Percentiles rank a stretch among this genome's conserved stretches.
These are phyloP conservation scores for Polyplosphaeria fusca DNA, from an alignment of 495 filamentous ascomycete genomes.

Conservation along the genomic window DNA sequence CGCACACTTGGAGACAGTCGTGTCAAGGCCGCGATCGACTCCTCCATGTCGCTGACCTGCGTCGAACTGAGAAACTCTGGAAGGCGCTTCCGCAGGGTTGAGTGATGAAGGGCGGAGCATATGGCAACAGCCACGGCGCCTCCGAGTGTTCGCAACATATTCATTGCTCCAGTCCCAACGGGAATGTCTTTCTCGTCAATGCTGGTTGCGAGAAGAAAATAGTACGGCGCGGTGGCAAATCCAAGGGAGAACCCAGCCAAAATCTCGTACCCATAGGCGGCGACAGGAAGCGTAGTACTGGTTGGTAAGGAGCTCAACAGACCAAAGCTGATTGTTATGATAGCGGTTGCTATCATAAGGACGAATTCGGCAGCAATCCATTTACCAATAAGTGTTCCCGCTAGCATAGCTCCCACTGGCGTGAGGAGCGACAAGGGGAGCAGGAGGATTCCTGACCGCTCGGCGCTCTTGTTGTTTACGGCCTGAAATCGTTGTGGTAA, in stretches of 20 bases:
- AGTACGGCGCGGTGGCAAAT: conserved; percentile 16
- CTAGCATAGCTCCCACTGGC: conserved; percentile 22
- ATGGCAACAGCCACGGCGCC: conserved; percentile 32
- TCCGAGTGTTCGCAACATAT: conserved; percentile 33
- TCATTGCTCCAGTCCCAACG: conserved; percentile 27
- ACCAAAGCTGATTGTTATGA: conserved; percentile 21
- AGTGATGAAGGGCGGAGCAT: conserved; percentile 29
- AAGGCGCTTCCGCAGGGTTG: conserved; percentile 8
- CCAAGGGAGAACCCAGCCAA: conserved; percentile 29
- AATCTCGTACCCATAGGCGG: conserved; percentile 27
- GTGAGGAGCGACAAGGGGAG: conserved; percentile 22
- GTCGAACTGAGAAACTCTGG: conserved; percentile 10
- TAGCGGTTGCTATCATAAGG: conserved; percentile 5
- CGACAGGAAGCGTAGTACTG: neutral
- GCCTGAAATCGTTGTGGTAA: conserved; percentile 34
- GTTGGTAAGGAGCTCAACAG: conserved; percentile 23
- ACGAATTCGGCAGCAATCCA: conserved; percentile 11
- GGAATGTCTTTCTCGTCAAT: conserved; percentile 22
- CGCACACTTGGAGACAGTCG: conserved; percentile 3
- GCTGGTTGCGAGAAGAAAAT: conserved; percentile 9
- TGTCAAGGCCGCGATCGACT: neutral
- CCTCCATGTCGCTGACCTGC: conserved; percentile 17
- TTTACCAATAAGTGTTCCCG: conserved; percentile 10
- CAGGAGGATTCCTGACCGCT: conserved; percentile 26
- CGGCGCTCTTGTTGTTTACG: conserved; percentile 26